Conservation (phyloP, 805 yeast genomes). For the Jamesozyma jinghongensis region DNA sequence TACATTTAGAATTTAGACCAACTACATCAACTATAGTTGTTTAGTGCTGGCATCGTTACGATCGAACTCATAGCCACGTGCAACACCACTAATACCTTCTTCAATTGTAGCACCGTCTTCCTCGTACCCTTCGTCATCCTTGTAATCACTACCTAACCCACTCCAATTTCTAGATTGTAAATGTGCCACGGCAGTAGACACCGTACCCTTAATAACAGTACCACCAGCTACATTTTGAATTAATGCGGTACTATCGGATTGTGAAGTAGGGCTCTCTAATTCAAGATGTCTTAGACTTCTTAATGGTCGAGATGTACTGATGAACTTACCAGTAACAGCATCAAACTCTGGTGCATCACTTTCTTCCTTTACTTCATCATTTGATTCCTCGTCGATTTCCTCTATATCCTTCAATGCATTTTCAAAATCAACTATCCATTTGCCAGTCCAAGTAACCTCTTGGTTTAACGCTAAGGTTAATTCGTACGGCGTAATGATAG, state of each 20-base stretch:
- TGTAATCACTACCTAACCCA: conserved; percentile 84
- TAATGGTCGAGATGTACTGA: conserved; percentile 65
- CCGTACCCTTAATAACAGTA: conserved; percentile 62
- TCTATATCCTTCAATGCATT: conserved; percentile 36
- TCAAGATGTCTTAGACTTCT: conserved; percentile 57
- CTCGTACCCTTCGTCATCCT: conserved; percentile 34
- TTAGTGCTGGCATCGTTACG: conserved; percentile 8
- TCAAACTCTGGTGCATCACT: conserved; percentile 66
- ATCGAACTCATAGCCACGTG: conserved; percentile 67
- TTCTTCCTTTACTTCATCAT: conserved; percentile 10
- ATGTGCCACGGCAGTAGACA: conserved; percentile 78
- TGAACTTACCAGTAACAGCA: conserved; percentile 75
- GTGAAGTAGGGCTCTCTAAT: conserved; percentile 37
- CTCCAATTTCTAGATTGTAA: conserved; percentile 74
- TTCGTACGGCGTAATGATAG: conserved; percentile 91
- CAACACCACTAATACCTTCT: conserved; percentile 80
- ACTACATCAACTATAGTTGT: neutral
- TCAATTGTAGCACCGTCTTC: conserved; percentile 72
- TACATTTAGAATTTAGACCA: too few relatives aligned
- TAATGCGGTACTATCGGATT: conserved; percentile 29
- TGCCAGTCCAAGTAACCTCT: conserved; percentile 82
- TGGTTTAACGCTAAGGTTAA: conserved; percentile 67
- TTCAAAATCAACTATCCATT: conserved; percentile 81
- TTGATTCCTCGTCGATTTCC: conserved; percentile 24
- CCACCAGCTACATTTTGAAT: conserved; percentile 49